These are phyloP conservation scores for Trebouxiophyceae sp. DNA, from an alignment of 163 green algal genomes.

Conservation along the genomic window DNA sequence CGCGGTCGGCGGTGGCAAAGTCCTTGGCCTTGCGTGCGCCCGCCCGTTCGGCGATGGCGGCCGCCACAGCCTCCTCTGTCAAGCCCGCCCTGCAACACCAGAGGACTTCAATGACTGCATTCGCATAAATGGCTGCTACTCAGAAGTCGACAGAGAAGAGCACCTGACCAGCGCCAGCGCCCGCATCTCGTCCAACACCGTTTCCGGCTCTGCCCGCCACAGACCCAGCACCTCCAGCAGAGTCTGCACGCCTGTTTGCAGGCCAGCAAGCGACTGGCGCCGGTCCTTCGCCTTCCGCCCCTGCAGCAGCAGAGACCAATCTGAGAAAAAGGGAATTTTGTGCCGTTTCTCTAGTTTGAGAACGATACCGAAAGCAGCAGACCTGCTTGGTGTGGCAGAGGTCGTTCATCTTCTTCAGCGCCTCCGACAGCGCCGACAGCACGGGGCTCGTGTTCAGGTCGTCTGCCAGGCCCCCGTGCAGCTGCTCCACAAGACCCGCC, in stretches of 20 bases:
- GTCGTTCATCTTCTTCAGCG: constrained; percentile 86
- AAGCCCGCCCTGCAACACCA: constrained; percentile 41
- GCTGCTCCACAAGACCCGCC: too few relatives aligned
- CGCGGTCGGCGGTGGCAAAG: constrained; percentile 69
- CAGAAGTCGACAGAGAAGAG: too few relatives aligned
- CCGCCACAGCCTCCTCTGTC: constrained; percentile 50
- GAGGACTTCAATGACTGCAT: too few relatives aligned
- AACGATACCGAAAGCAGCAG: neutral
- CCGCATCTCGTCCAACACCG: constrained; percentile 52
- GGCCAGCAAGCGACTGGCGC: constrained; percentile 17
- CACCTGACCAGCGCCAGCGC: constrained; percentile 47
- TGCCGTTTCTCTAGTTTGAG: neutral
- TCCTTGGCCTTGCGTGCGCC: constrained; percentile 67
- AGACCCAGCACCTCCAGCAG: constrained; percentile 60
- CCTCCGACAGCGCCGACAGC: constrained; percentile 60
- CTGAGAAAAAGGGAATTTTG: constrained; percentile 1
- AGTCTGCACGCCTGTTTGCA: constrained; percentile 13
- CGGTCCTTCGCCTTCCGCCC: constrained; percentile 42
- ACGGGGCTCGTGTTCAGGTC: constrained; percentile 77
- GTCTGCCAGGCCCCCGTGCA: constrained; percentile 30
- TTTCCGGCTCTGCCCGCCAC: constrained; percentile 16
- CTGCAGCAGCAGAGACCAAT: too few relatives aligned
- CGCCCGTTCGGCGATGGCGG: constrained; percentile 49
- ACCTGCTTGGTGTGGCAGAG: constrained; percentile 85
- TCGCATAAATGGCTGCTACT: too few relatives aligned